A percentile compares a stretch with the other conserved stretches of the same genome.
Evolutionary conservation across 1,284 basidiomycete species (phyloP).

Genomic region (Inonotus obliquus): DNA sequence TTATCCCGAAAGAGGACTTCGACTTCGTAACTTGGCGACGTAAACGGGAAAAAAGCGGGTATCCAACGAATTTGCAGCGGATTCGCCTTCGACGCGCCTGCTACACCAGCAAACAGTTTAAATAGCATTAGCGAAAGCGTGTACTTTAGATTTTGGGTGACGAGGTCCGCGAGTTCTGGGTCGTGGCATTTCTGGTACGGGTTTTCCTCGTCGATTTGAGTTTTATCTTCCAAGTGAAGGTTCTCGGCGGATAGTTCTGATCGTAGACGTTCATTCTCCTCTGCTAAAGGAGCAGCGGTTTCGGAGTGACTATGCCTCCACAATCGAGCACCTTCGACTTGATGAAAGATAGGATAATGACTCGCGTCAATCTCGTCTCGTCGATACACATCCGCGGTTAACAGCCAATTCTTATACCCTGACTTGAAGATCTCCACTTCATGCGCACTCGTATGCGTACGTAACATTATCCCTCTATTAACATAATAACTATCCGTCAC

Average conservation of each 20-base stretch:
- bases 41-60: slow-evolving; percentile 97
- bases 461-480: slow-evolving; percentile 86
- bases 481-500: slow-evolving; percentile 95
- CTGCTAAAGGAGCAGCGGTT: slow-evolving; percentile 32
- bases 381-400: slow-evolving; percentile 98
- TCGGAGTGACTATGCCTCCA: slow-evolving; percentile 55
- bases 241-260: slow-evolving; percentile 60
- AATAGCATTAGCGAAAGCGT: slow-evolving; percentile 88
- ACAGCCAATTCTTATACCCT: slow-evolving; percentile 80
- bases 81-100: slow-evolving; percentile 43
- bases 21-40: slow-evolving; percentile 95
- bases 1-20: slow-evolving; percentile 96
- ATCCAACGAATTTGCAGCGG: slow-evolving; percentile 95
- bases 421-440: slow-evolving; percentile 88
- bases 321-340: slow-evolving; percentile 93
- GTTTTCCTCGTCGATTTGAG: slow-evolving; percentile 70
- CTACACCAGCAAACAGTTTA: slow-evolving; percentile 68
- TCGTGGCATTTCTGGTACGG: slow-evolving; percentile 81
- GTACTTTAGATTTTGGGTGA: slow-evolving; percentile 85
- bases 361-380: slow-evolving; percentile 97
- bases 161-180: slow-evolving; percentile 61
- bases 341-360: slow-evolving; percentile 98
- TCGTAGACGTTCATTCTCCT: slow-evolving; percentile 53
- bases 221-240: slow-evolving; percentile 84
- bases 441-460: slow-evolving; percentile 97